phyloP scores from a whole-genome alignment of 371 early-diverging fungal genomes.

The Mucor irregularis region DNA sequence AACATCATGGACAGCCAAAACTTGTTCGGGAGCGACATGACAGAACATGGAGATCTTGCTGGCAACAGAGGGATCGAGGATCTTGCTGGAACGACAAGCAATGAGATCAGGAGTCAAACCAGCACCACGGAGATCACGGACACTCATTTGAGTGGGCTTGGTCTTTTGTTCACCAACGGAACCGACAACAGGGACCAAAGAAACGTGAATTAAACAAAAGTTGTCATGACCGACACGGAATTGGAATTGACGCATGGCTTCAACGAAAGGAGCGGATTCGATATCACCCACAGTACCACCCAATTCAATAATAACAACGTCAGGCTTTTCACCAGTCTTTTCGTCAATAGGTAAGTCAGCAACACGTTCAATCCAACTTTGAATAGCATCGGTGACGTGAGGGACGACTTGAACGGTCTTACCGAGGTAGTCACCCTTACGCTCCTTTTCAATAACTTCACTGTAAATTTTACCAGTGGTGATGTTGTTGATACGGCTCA shows the following conservation, averaged over 20 bases:
- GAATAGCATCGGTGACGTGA: slow-evolving; percentile 97
- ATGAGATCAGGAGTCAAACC: slow-evolving; percentile 98
- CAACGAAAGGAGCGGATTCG: slow-evolving; percentile 98
- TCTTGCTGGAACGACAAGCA: slow-evolving; percentile 91
- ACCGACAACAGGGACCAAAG: slow-evolving; percentile 96
- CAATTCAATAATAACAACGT: slow-evolving; percentile 98
- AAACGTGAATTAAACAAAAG: slow-evolving; percentile 97
- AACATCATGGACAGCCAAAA: slow-evolving; percentile 94
- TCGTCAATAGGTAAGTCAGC: slow-evolving; percentile 84
- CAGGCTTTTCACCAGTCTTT: slow-evolving; percentile 86
- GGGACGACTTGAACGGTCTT: slow-evolving; percentile 99
- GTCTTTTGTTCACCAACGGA: slow-evolving; percentile 99
- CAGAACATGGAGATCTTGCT: slow-evolving; percentile 98
- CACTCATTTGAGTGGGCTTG: slow-evolving; percentile 97
- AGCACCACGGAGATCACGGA: slow-evolving; percentile 93
- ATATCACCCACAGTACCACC: slow-evolving; percentile 99
- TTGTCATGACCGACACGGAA: slow-evolving; percentile 97
- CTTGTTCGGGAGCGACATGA: slow-evolving; percentile 90
- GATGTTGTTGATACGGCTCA: slow-evolving; percentile 97
- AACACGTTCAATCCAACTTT: slow-evolving; percentile 96
- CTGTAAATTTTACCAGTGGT: slow-evolving; percentile 99
- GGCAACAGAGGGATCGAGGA: slow-evolving; percentile 79
- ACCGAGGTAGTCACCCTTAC: slow-evolving; percentile 96
- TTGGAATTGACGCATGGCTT: slow-evolving; percentile 99
- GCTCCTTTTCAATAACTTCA: slow-evolving; percentile 90